Percentiles rank a stretch among this genome's conserved stretches.
These are phyloP conservation scores for Fraxinus quadrangulata DNA, from an alignment of 257 asterid species.

Conservation along the genomic window DNA sequence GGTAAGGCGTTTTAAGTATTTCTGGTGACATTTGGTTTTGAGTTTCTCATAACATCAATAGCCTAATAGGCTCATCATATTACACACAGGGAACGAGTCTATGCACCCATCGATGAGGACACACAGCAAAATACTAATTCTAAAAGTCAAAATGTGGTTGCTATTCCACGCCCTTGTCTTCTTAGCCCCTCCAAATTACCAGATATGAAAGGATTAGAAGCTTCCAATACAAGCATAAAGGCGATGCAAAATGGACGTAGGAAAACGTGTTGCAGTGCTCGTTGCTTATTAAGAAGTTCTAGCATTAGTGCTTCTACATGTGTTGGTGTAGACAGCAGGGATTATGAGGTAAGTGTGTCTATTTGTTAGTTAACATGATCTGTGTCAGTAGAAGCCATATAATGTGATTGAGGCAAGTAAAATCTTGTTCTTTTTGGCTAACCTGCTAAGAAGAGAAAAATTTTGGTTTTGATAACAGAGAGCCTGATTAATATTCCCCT, in stretches of 20 bases:
- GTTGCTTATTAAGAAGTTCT: slow-evolving; percentile 81
- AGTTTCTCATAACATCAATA: not conserved
- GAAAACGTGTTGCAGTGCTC: slow-evolving; percentile 69
- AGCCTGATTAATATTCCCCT: not conserved
- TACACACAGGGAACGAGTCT: slow-evolving; percentile 78
- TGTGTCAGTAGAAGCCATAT: not conserved
- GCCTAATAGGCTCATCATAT: slow-evolving; percentile 12
- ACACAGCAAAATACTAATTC: slow-evolving; percentile 45
- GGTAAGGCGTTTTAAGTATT: slow-evolving; percentile 41
- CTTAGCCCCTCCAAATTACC: slow-evolving; percentile 58
- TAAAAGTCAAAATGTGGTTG: slow-evolving; percentile 41
- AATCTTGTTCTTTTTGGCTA: not conserved
- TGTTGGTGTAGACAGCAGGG: slow-evolving; percentile 63
- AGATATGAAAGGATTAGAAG: slow-evolving; percentile 44
- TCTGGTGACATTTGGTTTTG: too few relatives aligned
- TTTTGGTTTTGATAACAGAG: slow-evolving; percentile 5
- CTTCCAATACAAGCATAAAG: slow-evolving; percentile 34
- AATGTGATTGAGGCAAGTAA: not conserved
- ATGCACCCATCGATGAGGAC: slow-evolving; percentile 70
- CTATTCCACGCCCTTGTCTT: slow-evolving; percentile 53
- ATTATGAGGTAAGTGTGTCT: slow-evolving; percentile 53
- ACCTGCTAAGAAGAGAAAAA: not conserved
- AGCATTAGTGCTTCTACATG: slow-evolving; percentile 86
- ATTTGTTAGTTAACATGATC: not conserved
- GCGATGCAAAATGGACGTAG: slow-evolving; percentile 43